Base-by-base conservation (phyloP, 495 filamentous ascomycete genomes). In the Daldinia loculata region DNA sequence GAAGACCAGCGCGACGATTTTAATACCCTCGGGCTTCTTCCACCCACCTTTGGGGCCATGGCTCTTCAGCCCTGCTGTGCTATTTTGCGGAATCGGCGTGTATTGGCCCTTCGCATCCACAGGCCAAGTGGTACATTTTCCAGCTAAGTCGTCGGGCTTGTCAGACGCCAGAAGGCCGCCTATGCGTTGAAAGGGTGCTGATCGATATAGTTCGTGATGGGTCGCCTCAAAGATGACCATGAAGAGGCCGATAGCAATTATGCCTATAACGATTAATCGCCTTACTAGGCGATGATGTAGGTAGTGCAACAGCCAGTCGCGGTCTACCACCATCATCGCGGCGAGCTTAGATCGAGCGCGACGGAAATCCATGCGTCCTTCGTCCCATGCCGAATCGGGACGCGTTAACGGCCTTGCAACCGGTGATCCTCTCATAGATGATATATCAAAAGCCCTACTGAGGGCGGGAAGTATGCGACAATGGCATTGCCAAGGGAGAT, bases 1-100 rank as follows among this genome's bases (percentile, higher is more conserved):
- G 32, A 85, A 85, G 24, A 88, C 80, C 50, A 87, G 65, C 17
- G 80, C 86, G 53, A 86, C 77, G 43, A 87, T 76, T 30, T 81
- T 80, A 26, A 87, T 72, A 3, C 75, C 79, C 9, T 67, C 57
- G 3, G 84, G 83, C 63, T 86, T 86, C 32, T 77, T 66, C 74
- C 74, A 78, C 2, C 74, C 76, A 7, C 59, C 71, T 17, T 63
- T 56, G 1, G 76, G 74, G 12, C 69, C 76, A 36, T 69, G 69
- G 32, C 71, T 73, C 55, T 75, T 38, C 1, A 76, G 69, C 29
- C 17, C 41, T 17, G 66, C 15, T 43, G 51, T 63, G 2, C 36
- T 36, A 56, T 62, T 65, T 17, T 38, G n/a, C 8, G 3, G 66
- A 8, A 7, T 43, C 6, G 69, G 65, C 6, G 61, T 73, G 30